Percentiles rank a stretch among this genome's conserved stretches.
Conservation (phyloP, 192 early-diverging fungal species). For the Rhizoclosmatium sp. region DNA sequence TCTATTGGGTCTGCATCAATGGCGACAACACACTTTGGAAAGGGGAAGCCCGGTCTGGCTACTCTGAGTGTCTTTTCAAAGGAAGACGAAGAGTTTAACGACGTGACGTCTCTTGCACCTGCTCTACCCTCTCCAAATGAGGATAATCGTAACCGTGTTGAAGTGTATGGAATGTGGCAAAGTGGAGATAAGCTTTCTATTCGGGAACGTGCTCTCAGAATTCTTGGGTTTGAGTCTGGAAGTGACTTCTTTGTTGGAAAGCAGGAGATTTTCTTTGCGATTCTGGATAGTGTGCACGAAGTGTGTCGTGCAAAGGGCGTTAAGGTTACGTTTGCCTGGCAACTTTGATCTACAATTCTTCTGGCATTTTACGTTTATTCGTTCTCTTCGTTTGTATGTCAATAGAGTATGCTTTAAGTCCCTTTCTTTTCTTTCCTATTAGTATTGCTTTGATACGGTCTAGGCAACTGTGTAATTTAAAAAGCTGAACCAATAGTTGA, state of each 20-base stretch:
- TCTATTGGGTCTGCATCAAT: slow-evolving; percentile 20
- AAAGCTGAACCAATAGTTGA: too few species aligned
- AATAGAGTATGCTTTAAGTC: too few species aligned
- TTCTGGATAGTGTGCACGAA: slow-evolving; percentile 1
- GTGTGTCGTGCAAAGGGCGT: slow-evolving; percentile 2
- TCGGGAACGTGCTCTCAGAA: slow-evolving; percentile 22
- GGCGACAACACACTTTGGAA: slow-evolving; percentile 24
- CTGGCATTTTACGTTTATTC: too few species aligned
- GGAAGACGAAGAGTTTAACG: slow-evolving; percentile 29
- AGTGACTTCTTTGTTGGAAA: slow-evolving; percentile 26
- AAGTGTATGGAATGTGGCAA: slow-evolving; percentile 33
- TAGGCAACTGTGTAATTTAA: too few species aligned
- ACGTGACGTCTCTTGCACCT: slow-evolving; percentile 37
- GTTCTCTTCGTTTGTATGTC: too few species aligned
- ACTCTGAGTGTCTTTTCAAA: slow-evolving; percentile 18
- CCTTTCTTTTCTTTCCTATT: too few species aligned
- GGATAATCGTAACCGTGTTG: background rate
- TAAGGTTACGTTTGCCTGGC: slow-evolving; percentile 27
- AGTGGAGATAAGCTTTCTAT: slow-evolving; percentile 19
- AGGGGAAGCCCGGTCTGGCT: background rate
- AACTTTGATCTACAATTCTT: slow-evolving; percentile 5
- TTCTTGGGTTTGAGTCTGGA: slow-evolving; percentile 19
- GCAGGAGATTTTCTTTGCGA: slow-evolving; percentile 28
- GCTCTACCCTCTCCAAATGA: slow-evolving; percentile 36
- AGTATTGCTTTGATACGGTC: too few species aligned